Percentiles rank a stretch among this genome's conserved stretches.
These are phyloP conservation scores for Purpureocillium takamizusanense DNA, from an alignment of 2,329 filamentous ascomycete genomes.

Conservation along the genomic window DNA sequence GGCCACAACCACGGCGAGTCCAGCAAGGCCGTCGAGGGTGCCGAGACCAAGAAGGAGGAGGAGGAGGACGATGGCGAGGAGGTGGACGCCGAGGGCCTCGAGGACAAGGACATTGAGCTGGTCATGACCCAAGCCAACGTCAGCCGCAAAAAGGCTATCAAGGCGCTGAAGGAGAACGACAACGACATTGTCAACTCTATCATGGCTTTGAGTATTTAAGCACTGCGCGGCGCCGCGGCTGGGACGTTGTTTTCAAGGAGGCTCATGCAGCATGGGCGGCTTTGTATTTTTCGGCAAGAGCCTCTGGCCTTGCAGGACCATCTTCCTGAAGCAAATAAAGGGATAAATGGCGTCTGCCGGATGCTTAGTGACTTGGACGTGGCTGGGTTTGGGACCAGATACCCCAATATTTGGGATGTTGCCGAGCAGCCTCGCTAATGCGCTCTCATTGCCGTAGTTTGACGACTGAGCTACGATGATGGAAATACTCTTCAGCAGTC, in stretches of 20 bases:
- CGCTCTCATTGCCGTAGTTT: no score
- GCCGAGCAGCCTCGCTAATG: no score
- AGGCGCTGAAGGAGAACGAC: conserved; percentile 97
- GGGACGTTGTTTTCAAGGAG: no score
- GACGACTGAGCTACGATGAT: no score
- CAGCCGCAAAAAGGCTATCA: conserved; percentile 96
- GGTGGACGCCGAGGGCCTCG: conserved; percentile 86
- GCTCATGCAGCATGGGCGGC: conserved; percentile 14
- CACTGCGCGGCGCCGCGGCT: background rate
- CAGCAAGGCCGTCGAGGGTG: conserved; percentile 51
- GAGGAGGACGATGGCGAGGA: conserved; percentile 93
- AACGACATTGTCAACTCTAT: conserved; percentile 99
- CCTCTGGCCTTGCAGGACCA: background rate
- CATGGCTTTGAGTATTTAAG: conserved; percentile 87
- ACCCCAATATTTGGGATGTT: no score
- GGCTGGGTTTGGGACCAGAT: no score
- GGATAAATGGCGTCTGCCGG: no score
- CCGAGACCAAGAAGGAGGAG: conserved; percentile 65
- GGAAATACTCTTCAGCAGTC: no score
- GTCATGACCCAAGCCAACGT: conserved; percentile 98
- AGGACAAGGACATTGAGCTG: conserved; percentile 98
- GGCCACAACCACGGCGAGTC: conserved; percentile 65
- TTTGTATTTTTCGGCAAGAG: conserved; percentile 19
- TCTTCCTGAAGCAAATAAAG: no score
- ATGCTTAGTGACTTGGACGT: no score